Base-by-base conservation (phyloP, 2,329 filamentous ascomycete genomes). In the Fusarium udum region DNA sequence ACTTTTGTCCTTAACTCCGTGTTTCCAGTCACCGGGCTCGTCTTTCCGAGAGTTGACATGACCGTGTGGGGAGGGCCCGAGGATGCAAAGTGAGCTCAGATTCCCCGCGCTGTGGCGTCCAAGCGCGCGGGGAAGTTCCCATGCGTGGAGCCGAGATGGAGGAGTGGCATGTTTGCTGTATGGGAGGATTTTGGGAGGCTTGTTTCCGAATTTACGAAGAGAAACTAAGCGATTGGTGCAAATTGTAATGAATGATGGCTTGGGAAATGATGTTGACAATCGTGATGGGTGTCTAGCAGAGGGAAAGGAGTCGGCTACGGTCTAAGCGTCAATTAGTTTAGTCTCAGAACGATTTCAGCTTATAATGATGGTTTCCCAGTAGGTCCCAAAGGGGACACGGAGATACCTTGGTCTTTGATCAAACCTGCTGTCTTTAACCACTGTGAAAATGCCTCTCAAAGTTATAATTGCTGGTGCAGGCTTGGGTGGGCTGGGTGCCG, bases 391-490 rank as follows among this genome's bases (percentile, higher is more conserved):
- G 31, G 16, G 31, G 16, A 20, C 5, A 24, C 7, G 22, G 14
- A 22, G 3, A 11, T 6, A 12, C 7, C 31, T 16, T 51, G 11
- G 8, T 20, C 16, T 51, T 24, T 14, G 8, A 14, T 20, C 31
- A 9, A 24, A 18, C 7, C 3, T 24, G 7, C 3, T 13, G 10
- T 34, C 22, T 24, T 31, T 13, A 20, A 16, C 5, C 16, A 10
- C 5, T 20, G 48, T 34, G 22, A 51, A 34, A 7, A 65, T 65
- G 62, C 62, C 62, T 31, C 58, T 65, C 11, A 62, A 63, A 32
- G 40, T 65, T 32, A 39, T 65, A 15, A 53, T 65, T 24, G 58
- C 60, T 11, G 62, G 62, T 22, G 62, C 46, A 8, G 62, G 62
- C 20, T 32, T 65, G 7, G 62, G 62, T 11, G 62, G 62, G 8